Base-by-base conservation (phyloP, 352 stramenopile species). In the Blastocystis sp. region DNA sequence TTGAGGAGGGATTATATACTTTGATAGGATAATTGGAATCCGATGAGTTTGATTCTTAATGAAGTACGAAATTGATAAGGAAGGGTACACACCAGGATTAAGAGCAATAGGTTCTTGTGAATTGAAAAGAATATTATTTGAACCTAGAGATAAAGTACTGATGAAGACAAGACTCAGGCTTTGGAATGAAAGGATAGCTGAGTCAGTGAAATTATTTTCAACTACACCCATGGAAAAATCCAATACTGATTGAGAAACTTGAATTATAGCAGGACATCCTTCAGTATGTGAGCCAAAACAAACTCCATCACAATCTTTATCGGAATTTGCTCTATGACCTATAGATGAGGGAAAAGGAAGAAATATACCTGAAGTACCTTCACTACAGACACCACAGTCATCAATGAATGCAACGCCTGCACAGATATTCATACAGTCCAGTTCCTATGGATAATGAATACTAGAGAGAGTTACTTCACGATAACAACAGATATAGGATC, bases 381-480 rank as follows among this genome's bases (percentile, higher is more conserved):
- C 70, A 33, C 70, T 81, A 54, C 70, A 81, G 13, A 81, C 70
- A 33, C 70, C 70, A 37, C 69, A 81, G 42, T 81, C 69, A 37
- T 81, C 69, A 11, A 44, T 0, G 6, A 59, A 3, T 27, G 69
- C 70, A 22, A 27, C 3, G 13, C 70, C 70, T 51, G 33, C 27
- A 37, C 70, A 81, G 4, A 81, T 51, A 15, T 40, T 40, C 70
- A 64, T 64, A 54, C 70, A 81, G 24, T 81, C 70, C 13, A 81
- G 13, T 17, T 44, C 27, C 70, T 79, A 79, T 40, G 17, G 15
- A 22, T 17, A 6, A 64, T 19, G 2, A 6, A 22, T 27, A 22
- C 1, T 4, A 22, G 11, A 42, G 15, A 44, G 6, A 4, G 11
- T 9, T 30, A 79, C 48, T 30, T 48, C 13, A 19, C 1, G 19